These are phyloP conservation scores for Yamadazyma jaroonii DNA, from an alignment of 1,139 yeast species.

Conservation along the genomic window DNA sequence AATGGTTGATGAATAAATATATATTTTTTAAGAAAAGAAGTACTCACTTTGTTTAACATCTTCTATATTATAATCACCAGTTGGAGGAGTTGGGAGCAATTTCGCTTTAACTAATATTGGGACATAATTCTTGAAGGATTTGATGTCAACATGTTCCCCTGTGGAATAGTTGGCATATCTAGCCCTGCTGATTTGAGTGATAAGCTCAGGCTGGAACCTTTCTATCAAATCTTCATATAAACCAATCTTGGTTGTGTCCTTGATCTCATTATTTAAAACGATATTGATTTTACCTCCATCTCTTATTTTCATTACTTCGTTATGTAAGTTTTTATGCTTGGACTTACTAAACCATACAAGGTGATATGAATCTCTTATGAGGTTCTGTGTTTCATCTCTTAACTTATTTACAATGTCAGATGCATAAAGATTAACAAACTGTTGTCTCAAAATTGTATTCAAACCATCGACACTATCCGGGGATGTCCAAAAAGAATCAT, in stretches of 20 bases:
- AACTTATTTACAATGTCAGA: slow-evolving; percentile 25
- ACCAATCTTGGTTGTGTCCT: slow-evolving; percentile 7
- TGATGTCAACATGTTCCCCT: too few species aligned
- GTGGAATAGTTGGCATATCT: slow-evolving; percentile 2
- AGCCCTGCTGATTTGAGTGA: slow-evolving; percentile 10
- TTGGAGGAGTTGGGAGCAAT: slow-evolving; percentile 27
- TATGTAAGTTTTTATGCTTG: slow-evolving; percentile 18
- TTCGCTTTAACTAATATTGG: slow-evolving; percentile 26
- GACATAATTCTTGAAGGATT: slow-evolving; percentile 5
- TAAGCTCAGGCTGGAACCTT: slow-evolving; percentile 21
- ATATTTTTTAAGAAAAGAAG: slow-evolving; percentile 37
- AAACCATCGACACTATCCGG: slow-evolving; percentile 76
- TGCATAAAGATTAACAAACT: slow-evolving; percentile 33
- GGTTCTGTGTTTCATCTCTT: slow-evolving; percentile 23
- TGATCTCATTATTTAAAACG: slow-evolving; percentile 15
- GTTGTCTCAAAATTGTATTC: slow-evolving; percentile 66
- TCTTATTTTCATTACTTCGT: neutral
- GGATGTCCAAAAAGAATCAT: slow-evolving; percentile 98
- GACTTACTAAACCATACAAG: slow-evolving; percentile 31
- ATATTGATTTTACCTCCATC: slow-evolving; percentile 8
- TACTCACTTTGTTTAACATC: slow-evolving; percentile 32
- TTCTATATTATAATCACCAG: slow-evolving; percentile 32
- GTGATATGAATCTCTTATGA: slow-evolving; percentile 27
- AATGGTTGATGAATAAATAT: slow-evolving; percentile 32
- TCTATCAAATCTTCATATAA: slow-evolving; percentile 14